Percentiles rank a stretch among this genome's conserved stretches.
These are phyloP conservation scores for Septoria linicola DNA, from an alignment of 2,329 filamentous ascomycete species.

Conservation along the genomic window DNA sequence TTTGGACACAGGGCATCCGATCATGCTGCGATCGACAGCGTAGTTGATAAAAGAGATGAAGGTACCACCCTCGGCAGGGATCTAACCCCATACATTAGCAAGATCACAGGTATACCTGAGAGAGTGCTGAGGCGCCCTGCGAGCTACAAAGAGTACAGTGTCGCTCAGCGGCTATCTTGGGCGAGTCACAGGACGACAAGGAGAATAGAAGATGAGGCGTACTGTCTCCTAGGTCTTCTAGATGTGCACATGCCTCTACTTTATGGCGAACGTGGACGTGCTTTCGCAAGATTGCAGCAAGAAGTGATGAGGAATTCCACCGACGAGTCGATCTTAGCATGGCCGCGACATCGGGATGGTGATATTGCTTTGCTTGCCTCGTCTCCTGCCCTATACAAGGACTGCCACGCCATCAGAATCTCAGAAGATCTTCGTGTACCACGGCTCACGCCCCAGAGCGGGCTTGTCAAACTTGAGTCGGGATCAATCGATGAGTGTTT, in stretches of 20 bases:
- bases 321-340: conserved; percentile 13
- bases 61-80: no score
- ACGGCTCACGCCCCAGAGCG: no score
- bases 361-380: no score
- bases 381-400: no score
- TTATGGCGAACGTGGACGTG: conserved; percentile 15
- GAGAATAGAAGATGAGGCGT: conserved; percentile 17
- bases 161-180: conserved; percentile 18
- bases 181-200: conserved; percentile 11
- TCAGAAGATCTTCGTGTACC: no score
- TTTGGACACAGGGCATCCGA: conserved; percentile 17
- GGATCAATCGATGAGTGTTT: no score
- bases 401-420: no score
- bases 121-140: background rate
- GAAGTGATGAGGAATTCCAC: conserved; percentile 5
- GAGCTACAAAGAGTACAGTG: background rate
- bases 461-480: no score
- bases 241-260: conserved; percentile 13
- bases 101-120: conserved; percentile 14
- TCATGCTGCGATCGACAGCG: background rate
- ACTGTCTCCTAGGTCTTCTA: conserved; percentile 20
- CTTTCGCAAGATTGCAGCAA: conserved; percentile 6
- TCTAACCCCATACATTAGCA: background rate
- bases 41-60: no score
- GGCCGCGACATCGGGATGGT: no score